Conservation (phyloP, 345 rosid species). For the Eucalyptus microcorys region DNA sequence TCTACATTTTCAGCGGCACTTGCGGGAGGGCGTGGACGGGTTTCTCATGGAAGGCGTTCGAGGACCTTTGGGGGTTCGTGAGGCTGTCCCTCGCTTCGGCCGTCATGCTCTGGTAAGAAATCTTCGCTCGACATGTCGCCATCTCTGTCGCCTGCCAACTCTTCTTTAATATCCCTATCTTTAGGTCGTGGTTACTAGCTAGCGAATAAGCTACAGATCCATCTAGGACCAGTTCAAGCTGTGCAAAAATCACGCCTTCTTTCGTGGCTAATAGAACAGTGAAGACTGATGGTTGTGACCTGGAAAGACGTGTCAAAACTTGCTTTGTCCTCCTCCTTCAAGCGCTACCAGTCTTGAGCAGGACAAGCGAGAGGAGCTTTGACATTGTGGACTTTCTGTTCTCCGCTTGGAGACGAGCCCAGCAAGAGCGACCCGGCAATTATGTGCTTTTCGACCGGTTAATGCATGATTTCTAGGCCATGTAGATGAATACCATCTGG, state of each 20-base stretch:
- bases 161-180: background rate
- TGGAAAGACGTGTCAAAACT: background rate
- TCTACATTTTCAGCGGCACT: constrained; percentile 53
- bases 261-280: background rate
- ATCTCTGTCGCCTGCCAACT: background rate
- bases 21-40: constrained; percentile 87
- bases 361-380: background rate
- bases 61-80: constrained; percentile 59
- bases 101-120: constrained; percentile 76
- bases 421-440: background rate
- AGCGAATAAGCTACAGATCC: background rate
- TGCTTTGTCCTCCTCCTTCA: background rate
- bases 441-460: background rate
- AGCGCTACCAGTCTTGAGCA: background rate
- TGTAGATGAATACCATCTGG: background rate
- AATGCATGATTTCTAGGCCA: background rate
- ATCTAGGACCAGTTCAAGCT: background rate
- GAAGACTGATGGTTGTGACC: background rate
- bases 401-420: background rate
- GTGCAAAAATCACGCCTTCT: background rate
- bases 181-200: background rate
- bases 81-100: constrained; percentile 78
- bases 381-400: background rate
- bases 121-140: background rate
- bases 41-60: constrained; percentile 70